Evolutionary conservation across 1,139 yeast genomes (phyloP), one percentile per base, ranked within the genome.

Genomic region (Candida pseudocylindracea): DNA sequence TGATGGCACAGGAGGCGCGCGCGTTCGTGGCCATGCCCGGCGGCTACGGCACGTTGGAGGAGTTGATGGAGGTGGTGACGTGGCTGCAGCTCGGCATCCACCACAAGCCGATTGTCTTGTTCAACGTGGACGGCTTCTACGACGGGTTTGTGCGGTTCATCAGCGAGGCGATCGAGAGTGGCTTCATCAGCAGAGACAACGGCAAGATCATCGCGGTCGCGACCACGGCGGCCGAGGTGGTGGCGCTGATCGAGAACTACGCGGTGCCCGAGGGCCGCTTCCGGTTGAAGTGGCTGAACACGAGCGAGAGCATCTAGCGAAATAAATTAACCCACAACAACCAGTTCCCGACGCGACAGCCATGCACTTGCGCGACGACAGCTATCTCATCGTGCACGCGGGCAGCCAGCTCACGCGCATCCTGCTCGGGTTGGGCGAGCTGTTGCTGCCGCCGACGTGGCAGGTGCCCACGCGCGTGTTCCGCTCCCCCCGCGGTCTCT

Each of bases 21-120:
- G 93, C 91, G 0, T 81, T 81, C 49, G 67, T 81, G 33, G 93
- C 93, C 1, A 60, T 81, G 54, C 93, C 94, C 12, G 94, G 94
- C 38, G 94, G 94, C 10, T 80, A 72, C 49, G 94, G 93, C 34
- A 80, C 93, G 4, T 55, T 80, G 45, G 94, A 81, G 53, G 94
- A 81, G 53, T 60, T 81, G 40, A 72, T 81, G 72, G 93, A 81
- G 55, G 75, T 80, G 35, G 75, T 78, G 34, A 81, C 94, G 5
- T 81, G 94, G 88, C 72, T 72, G 38, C 94, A 81, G 55, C 61
- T 81, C 44, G 88, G 83, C 30, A 81, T 81, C 41, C 94, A 81
- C 52, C 56, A 60, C 40, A 74, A 75, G 50, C 93, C 93, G 12
- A 68, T 81, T 42, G 73, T 81, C 12, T 49, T 81, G 32, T 71